Conservation (phyloP, 1,284 basidiomycete species). For the Cryptococcus sp. region DNA sequence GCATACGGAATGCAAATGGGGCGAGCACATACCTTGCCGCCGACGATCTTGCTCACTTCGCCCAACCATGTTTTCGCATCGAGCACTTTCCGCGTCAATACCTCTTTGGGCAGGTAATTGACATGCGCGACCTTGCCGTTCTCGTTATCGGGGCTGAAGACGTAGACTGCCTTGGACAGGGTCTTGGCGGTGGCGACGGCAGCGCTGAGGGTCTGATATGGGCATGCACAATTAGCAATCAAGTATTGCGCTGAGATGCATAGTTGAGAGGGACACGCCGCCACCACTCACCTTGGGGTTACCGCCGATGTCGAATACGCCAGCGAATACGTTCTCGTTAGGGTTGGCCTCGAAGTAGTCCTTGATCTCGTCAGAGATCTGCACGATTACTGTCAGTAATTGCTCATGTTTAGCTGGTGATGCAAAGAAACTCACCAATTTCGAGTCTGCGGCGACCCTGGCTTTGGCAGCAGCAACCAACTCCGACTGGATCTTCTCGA, state of each 20-base stretch:
- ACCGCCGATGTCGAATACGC: slow-evolving; percentile 67
- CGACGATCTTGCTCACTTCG: slow-evolving; percentile 73
- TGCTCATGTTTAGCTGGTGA: neutral
- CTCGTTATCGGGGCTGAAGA: slow-evolving; percentile 75
- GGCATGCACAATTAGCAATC: neutral
- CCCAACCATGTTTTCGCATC: slow-evolving; percentile 82
- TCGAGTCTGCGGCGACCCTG: slow-evolving; percentile 73
- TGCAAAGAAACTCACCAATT: slow-evolving; percentile 62
- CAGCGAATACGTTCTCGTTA: slow-evolving; percentile 68
- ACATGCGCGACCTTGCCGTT: slow-evolving; percentile 81
- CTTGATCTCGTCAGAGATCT: slow-evolving; percentile 72
- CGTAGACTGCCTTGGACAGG: slow-evolving; percentile 79
- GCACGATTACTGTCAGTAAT: slow-evolving; percentile 7
- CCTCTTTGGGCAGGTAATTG: slow-evolving; percentile 77
- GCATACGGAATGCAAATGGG: no score
- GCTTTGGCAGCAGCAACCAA: slow-evolving; percentile 87
- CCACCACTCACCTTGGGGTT: slow-evolving; percentile 68
- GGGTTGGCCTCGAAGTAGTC: slow-evolving; percentile 76
- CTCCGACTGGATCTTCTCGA: slow-evolving; percentile 72
- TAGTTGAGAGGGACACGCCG: neutral
- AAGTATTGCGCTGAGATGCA: neutral
- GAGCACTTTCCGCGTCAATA: slow-evolving; percentile 58
- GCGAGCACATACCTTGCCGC: slow-evolving; percentile 75
- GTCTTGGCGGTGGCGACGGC: slow-evolving; percentile 72
- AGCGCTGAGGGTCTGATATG: slow-evolving; percentile 55